Evolutionary conservation across 2,329 filamentous ascomycete genomes (phyloP).

Genomic region (Trichoderma atrobrunneum): DNA sequence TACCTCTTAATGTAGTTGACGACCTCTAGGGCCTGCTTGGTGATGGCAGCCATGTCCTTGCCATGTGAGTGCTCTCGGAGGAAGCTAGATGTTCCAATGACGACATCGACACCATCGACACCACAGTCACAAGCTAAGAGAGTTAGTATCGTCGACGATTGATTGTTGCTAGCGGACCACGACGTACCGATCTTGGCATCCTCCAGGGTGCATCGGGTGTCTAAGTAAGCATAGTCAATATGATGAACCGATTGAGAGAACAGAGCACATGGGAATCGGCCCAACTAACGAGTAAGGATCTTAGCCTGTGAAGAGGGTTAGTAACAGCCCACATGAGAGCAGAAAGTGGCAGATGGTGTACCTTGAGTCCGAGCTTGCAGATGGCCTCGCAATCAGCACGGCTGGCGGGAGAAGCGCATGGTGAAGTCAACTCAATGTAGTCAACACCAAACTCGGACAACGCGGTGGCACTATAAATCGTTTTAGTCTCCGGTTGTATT

Average conservation of each 20-base stretch:
- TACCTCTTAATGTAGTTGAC: conserved; percentile 81
- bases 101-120: conserved; percentile 76
- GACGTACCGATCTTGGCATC: not conserved
- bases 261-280: not conserved
- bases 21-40: conserved; percentile 76
- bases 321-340: not conserved
- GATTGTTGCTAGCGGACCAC: not conserved
- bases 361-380: conserved; percentile 82
- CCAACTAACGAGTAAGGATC: conserved; percentile 31
- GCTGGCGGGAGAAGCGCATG: conserved; percentile 78
- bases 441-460: conserved; percentile 54
- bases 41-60: conserved; percentile 78
- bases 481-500: not conserved
- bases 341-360: not conserved
- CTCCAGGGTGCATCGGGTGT: not conserved
- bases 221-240: not conserved
- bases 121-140: not conserved
- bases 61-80: conserved; percentile 83
- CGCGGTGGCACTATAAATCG: conserved; percentile 22
- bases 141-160: not conserved
- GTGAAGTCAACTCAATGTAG: conserved; percentile 70
- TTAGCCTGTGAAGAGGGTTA: conserved; percentile 24
- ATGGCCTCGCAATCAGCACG: conserved; percentile 82
- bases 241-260: not conserved
- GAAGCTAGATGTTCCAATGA: conserved; percentile 81